A percentile compares a stretch with the other conserved stretches of the same genome.
Conservation (phyloP, 164 flowering plant species). For the Aristolochia contorta region DNA sequence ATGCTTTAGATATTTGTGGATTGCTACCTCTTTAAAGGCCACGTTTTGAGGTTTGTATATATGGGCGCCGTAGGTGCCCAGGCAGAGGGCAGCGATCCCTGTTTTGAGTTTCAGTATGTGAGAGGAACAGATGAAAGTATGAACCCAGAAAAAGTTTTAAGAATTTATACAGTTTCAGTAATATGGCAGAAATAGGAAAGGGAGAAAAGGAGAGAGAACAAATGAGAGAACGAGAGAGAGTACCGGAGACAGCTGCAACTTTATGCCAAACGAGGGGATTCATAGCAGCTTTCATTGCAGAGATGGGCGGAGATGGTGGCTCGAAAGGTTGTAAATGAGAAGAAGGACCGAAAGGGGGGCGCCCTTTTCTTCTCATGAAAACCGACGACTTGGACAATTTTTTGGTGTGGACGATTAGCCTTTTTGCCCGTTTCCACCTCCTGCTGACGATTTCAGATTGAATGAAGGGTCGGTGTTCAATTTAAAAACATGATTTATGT, state of each 20-base stretch:
- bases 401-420: too few relatives aligned
- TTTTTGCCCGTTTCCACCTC: too few relatives aligned
- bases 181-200: too few relatives aligned
- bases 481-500: too few relatives aligned
- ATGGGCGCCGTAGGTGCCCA: slow-evolving; percentile 89
- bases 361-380: too few relatives aligned
- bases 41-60: slow-evolving; percentile 78
- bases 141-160: neutral
- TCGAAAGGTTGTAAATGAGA: too few relatives aligned
- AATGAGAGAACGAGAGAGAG: neutral
- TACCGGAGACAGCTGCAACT: slow-evolving; percentile 79
- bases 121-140: slow-evolving; percentile 3
- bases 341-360: too few relatives aligned
- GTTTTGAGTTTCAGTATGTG: slow-evolving; percentile 7
- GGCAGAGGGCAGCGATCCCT: slow-evolving; percentile 80
- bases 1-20: neutral
- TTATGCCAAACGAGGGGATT: slow-evolving; percentile 75
- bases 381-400: too few relatives aligned
- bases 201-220: too few relatives aligned
- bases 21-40: slow-evolving; percentile 58
- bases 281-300: slow-evolving; percentile 22
- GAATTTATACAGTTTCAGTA: neutral
- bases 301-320: too few relatives aligned
- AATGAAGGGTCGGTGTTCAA: too few relatives aligned
- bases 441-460: too few relatives aligned